Percentiles rank a stretch among this genome's conserved stretches.
phyloP scores from a whole-genome alignment of 768 basidiomycete species.

The Termitomyces sp. region DNA sequence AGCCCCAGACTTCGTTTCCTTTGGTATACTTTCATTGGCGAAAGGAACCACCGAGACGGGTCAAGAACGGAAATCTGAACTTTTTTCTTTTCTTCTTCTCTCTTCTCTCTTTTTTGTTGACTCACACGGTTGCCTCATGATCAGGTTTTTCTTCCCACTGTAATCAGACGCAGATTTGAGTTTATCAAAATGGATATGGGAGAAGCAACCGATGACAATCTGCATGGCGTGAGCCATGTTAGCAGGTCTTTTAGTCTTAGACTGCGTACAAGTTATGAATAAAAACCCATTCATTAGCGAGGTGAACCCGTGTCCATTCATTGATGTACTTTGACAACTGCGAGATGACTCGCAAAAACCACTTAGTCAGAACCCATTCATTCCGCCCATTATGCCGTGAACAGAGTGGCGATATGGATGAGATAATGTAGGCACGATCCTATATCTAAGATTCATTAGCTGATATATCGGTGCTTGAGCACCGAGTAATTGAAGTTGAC shows the following conservation, averaged over 20 bases:
- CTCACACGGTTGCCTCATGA: background rate
- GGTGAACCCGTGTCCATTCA: background rate
- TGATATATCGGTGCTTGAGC: background rate
- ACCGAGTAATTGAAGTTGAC: no score
- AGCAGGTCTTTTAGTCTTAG: background rate
- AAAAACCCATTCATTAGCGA: no score
- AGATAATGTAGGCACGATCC: background rate
- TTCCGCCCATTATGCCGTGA: background rate
- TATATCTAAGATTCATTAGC: background rate
- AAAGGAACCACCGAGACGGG: constrained; percentile 39
- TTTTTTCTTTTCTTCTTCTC: constrained; percentile 11
- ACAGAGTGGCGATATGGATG: background rate
- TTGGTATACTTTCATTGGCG: constrained; percentile 35
- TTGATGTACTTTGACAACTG: background rate
- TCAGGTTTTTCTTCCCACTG: background rate
- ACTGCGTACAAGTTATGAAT: background rate
- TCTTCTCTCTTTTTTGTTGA: background rate
- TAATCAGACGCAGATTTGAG: background rate
- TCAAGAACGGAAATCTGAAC: constrained; percentile 64
- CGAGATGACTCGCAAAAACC: background rate
- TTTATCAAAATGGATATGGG: background rate
- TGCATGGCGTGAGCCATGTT: background rate
- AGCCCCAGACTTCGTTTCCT: constrained; percentile 24
- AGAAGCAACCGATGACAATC: background rate
- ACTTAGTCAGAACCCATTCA: background rate